Conservation (phyloP, 192 early-diverging fungal genomes). For the Pecoramyces ruminantium region DNA sequence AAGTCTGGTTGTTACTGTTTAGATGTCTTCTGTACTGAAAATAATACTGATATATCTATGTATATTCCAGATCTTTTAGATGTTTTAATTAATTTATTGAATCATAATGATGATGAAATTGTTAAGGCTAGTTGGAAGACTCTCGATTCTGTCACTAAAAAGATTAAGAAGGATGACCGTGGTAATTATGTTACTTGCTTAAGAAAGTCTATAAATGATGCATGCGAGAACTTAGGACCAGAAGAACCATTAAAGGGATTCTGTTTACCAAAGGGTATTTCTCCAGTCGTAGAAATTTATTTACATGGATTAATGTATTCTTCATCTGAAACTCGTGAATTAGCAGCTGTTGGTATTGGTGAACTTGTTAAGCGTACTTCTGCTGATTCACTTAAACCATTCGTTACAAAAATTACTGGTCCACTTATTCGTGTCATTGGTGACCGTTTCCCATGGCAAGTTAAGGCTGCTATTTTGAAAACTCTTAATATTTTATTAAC, state of each 20-base stretch:
- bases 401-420: conserved; percentile 89
- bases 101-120: conserved; percentile 27
- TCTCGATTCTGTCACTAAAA: conserved; percentile 60
- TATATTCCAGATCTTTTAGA: conserved; percentile 72
- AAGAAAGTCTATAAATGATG: conserved; percentile 43
- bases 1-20: conserved; percentile 42
- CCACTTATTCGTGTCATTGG: conserved; percentile 95
- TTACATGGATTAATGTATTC: conserved; percentile 86
- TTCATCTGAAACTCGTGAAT: conserved; percentile 62
- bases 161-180: conserved; percentile 74
- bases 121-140: conserved; percentile 63
- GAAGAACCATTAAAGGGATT: conserved; percentile 54
- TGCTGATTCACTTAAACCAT: conserved; percentile 60
- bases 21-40: conserved; percentile 45
- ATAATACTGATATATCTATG: conserved; percentile 30
- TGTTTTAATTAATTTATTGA: conserved; percentile 54
- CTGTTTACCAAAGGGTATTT: conserved; percentile 79
- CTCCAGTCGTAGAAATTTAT: conserved; percentile 80
- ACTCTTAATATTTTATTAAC: conserved; percentile 62
- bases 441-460: conserved; percentile 75
- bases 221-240: conserved; percentile 10
- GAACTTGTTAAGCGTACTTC: conserved; percentile 56
- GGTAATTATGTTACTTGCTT: conserved; percentile 59
- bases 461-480: conserved; percentile 83
- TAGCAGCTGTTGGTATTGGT: conserved; percentile 71